Evolutionary conservation across 768 basidiomycete species (phyloP).

Genomic region (Russula sp.): DNA sequence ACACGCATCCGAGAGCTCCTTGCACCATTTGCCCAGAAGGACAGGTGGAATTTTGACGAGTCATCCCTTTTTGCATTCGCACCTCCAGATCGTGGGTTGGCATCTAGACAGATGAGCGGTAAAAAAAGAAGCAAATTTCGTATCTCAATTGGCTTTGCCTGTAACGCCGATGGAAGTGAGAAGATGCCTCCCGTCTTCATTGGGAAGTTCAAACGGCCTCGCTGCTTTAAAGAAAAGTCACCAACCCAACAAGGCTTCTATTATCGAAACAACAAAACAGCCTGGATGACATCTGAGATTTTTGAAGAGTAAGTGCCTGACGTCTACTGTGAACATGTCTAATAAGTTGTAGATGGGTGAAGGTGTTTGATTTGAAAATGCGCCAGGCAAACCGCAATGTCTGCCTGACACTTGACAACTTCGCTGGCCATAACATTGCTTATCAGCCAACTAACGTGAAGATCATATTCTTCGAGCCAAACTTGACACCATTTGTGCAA

Average conservation of each 20-base stretch:
- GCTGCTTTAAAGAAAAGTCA: background rate
- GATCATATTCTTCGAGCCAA: background rate
- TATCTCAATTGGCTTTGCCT: background rate
- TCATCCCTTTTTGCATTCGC: background rate
- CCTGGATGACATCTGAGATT: background rate
- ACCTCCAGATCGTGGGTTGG: background rate
- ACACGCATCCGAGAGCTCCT: background rate
- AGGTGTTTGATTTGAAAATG: background rate
- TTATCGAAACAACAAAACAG: background rate
- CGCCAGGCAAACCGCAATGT: background rate
- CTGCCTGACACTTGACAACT: background rate
- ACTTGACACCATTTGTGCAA: background rate
- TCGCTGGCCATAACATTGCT: background rate
- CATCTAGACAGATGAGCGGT: background rate
- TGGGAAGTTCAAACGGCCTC: background rate
- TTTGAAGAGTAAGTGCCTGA: conserved; percentile 4
- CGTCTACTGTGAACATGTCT: too few relatives aligned
- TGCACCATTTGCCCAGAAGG: background rate
- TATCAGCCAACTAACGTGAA: background rate
- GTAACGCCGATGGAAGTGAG: background rate
- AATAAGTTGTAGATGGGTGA: background rate
- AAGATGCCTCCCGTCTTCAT: background rate
- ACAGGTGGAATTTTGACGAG: background rate
- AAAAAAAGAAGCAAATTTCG: background rate
- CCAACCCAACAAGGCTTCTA: background rate